These are phyloP conservation scores for Babesia caballi DNA, from an alignment of 169 alveolate species.

Conservation along the genomic window DNA sequence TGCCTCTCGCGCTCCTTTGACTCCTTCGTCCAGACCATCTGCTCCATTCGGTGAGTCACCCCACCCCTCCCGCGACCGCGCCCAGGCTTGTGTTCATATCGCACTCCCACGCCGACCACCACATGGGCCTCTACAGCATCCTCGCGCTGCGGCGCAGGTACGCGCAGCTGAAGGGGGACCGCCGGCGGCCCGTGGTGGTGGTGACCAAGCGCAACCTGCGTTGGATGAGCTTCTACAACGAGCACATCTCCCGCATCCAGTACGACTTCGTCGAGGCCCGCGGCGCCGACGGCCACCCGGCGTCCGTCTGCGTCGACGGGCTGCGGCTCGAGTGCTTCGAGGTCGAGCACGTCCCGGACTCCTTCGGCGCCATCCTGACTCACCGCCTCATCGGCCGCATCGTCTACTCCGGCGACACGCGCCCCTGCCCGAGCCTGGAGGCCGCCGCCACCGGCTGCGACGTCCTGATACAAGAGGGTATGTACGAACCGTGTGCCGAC, in stretches of 20 bases:
- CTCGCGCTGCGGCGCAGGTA: constrained; percentile 60
- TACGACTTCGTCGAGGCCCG: neutral
- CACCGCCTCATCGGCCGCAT: constrained; percentile 65
- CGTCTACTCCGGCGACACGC: constrained; percentile 89
- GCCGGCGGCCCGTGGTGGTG: neutral
- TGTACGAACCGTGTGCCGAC: neutral
- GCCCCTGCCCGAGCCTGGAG: constrained; percentile 83
- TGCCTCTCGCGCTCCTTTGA: constrained; percentile 67
- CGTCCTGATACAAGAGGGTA: constrained; percentile 87
- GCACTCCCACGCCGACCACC: constrained; percentile 87
- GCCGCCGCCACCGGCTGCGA: constrained; percentile 78
- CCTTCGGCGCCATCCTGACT: constrained; percentile 65
- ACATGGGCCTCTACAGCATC: constrained; percentile 75
- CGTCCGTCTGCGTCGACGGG: neutral
- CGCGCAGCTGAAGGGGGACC: neutral
- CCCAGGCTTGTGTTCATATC: constrained; percentile 78
- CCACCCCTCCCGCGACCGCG: neutral
- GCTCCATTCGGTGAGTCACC: constrained; percentile 56
- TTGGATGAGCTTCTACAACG: constrained; percentile 4
- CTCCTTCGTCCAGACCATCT: constrained; percentile 44
- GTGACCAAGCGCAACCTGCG: neutral
- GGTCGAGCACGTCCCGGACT: constrained; percentile 78
- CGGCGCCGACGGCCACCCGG: neutral
- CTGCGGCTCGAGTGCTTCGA: neutral
- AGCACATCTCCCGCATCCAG: constrained; percentile 20